Evolutionary conservation across 805 yeast species (phyloP).

Genomic region (Metschnikowia similis): DNA sequence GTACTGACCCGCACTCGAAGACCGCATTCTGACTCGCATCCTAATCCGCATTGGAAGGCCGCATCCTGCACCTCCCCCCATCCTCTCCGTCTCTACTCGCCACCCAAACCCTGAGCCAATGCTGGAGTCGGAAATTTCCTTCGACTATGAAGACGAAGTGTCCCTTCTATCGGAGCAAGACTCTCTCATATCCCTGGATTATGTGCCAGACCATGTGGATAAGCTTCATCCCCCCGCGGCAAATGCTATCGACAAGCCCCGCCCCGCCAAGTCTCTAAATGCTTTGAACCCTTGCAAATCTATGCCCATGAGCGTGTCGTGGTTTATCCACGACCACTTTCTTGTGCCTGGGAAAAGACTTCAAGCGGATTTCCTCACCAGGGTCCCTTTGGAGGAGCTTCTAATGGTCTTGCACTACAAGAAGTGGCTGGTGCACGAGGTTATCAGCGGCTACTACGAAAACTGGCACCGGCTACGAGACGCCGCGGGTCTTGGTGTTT

Average conservation of each 20-base stretch:
- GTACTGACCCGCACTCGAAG: too few relatives aligned
- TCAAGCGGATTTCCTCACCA: constrained; percentile 23
- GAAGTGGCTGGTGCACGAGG: constrained; percentile 39
- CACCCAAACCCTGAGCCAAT: neutral
- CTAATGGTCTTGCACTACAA: constrained; percentile 33
- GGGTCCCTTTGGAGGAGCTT: constrained; percentile 27
- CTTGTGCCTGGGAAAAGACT: constrained; percentile 21
- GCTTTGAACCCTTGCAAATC: constrained; percentile 3
- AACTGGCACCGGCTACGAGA: constrained; percentile 21
- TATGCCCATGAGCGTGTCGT: constrained; percentile 10
- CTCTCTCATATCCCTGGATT: neutral
- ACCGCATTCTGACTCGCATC: too few relatives aligned
- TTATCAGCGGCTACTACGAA: constrained; percentile 34
- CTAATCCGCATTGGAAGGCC: too few relatives aligned
- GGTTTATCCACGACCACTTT: constrained; percentile 23
- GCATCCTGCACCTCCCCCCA: neutral
- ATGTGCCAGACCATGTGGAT: neutral
- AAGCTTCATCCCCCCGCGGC: neutral
- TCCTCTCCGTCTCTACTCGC: neutral
- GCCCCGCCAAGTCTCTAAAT: constrained; percentile 9
- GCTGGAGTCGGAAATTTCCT: constrained; percentile 16
- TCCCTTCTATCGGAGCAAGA: constrained; percentile 3
- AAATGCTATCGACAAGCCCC: constrained; percentile 1
- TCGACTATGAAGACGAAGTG: constrained; percentile 22
- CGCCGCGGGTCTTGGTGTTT: constrained; percentile 25